These are phyloP conservation scores for Candida ovalis DNA, from an alignment of 805 yeast genomes.

Conservation along the genomic window DNA sequence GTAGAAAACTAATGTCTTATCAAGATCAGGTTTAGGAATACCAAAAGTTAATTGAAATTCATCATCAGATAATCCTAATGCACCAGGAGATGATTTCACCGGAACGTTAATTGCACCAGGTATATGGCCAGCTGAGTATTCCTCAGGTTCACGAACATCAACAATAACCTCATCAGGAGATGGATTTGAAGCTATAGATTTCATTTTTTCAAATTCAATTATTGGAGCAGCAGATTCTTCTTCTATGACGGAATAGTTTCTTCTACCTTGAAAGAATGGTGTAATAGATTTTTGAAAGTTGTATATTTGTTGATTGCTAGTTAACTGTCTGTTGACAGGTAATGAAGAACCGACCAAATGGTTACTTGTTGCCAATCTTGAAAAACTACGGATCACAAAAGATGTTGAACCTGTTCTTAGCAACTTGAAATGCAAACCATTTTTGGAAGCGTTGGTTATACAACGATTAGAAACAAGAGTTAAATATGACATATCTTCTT, in stretches of 20 bases:
- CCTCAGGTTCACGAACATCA: constrained; percentile 92
- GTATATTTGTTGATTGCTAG: neutral
- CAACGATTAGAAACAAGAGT: neutral
- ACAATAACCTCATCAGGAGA: constrained; percentile 50
- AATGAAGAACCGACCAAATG: too few species aligned
- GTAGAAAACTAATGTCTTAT: constrained; percentile 78
- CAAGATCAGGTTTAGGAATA: constrained; percentile 68
- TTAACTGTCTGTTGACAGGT: too few species aligned
- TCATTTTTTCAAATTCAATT: constrained; percentile 29
- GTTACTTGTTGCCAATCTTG: neutral
- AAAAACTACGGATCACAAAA: neutral
- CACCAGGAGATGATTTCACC: constrained; percentile 87
- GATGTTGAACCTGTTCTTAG: neutral
- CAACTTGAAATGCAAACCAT: neutral
- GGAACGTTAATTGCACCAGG: constrained; percentile 88
- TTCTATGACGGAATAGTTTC: constrained; percentile 25
- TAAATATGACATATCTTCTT: constrained; percentile 1
- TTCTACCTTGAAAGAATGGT: neutral
- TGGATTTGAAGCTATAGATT: constrained; percentile 40
- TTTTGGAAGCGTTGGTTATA: neutral
- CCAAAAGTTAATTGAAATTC: constrained; percentile 82
- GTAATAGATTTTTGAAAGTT: neutral
- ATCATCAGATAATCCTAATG: constrained; percentile 71
- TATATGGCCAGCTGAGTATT: constrained; percentile 65
- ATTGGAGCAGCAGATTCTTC: constrained; percentile 31